phyloP scores from a whole-genome alignment of 257 asterid genomes.

The Solanum paucissectum region DNA sequence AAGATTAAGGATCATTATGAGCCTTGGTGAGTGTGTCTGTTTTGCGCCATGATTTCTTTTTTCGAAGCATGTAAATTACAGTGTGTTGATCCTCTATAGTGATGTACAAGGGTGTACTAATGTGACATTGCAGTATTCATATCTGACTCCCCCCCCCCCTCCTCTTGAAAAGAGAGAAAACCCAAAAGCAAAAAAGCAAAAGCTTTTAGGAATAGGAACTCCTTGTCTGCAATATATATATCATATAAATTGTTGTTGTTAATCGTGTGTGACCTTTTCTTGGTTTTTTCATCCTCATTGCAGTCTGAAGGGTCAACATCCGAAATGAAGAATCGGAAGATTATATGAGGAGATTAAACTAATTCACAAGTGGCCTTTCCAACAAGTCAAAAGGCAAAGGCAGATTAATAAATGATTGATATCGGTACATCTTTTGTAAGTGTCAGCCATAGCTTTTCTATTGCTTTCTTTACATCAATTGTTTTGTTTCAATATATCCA shows the following conservation, averaged over 20 bases:
- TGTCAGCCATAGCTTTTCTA: neutral
- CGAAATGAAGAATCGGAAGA: neutral
- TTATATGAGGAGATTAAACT: neutral
- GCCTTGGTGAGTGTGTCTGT: neutral
- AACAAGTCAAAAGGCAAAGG: neutral
- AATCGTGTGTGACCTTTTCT: neutral
- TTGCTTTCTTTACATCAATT: neutral
- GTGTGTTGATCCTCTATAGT: neutral
- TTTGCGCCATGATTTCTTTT: neutral
- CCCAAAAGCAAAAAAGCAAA: neutral
- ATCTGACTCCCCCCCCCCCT: neutral
- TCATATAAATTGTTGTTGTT: neutral
- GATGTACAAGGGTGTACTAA: neutral
- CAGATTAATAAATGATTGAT: neutral
- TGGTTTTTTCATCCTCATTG: neutral
- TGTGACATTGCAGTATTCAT: neutral
- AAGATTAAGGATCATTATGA: neutral
- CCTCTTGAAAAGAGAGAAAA: neutral
- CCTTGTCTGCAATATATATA: neutral
- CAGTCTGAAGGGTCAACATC: constrained; percentile 2
- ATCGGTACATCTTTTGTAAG: neutral
- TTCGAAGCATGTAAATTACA: neutral
- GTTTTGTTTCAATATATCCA: neutral
- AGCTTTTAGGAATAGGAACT: neutral
- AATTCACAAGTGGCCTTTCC: neutral